phyloP scores from a whole-genome alignment of 345 rosid genomes.

The Geranium rotundifolium region DNA sequence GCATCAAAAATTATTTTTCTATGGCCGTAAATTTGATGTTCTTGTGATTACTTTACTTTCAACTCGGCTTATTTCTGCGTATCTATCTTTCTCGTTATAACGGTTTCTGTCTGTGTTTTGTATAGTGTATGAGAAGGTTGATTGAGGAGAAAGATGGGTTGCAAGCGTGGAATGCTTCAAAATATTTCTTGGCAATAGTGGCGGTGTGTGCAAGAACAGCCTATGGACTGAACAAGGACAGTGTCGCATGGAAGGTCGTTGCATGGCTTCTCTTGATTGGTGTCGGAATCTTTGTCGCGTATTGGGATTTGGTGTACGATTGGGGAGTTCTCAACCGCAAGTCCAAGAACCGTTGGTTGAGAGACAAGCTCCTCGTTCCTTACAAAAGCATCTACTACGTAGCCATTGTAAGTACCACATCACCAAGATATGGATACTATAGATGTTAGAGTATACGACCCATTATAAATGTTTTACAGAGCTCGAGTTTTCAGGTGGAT shows the following conservation, averaged over 20 bases:
- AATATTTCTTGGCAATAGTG: constrained; percentile 48
- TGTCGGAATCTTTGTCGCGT: constrained; percentile 34
- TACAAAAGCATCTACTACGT: constrained; percentile 51
- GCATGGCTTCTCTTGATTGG: constrained; percentile 48
- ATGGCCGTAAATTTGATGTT: too few relatives aligned
- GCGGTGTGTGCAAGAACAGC: constrained; percentile 53
- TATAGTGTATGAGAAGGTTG: constrained; percentile 48
- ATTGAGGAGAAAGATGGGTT: constrained; percentile 43
- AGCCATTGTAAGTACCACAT: constrained; percentile 39
- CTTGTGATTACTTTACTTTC: too few relatives aligned
- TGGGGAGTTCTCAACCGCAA: constrained; percentile 65
- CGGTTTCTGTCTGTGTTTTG: neutral
- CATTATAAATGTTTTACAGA: too few relatives aligned
- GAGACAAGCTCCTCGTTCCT: constrained; percentile 54
- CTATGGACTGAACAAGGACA: constrained; percentile 42
- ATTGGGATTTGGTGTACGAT: constrained; percentile 60
- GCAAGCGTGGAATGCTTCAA: constrained; percentile 47
- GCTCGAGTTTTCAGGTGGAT: too few relatives aligned
- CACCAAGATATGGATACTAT: too few relatives aligned
- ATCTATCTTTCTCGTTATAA: too few relatives aligned
- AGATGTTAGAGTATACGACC: too few relatives aligned
- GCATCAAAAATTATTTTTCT: too few relatives aligned
- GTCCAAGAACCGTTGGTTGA: constrained; percentile 45
- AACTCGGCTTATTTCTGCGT: too few relatives aligned
- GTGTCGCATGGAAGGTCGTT: constrained; percentile 32